Conservation (phyloP, 768 basidiomycete genomes). For the Auricularia sp. region DNA sequence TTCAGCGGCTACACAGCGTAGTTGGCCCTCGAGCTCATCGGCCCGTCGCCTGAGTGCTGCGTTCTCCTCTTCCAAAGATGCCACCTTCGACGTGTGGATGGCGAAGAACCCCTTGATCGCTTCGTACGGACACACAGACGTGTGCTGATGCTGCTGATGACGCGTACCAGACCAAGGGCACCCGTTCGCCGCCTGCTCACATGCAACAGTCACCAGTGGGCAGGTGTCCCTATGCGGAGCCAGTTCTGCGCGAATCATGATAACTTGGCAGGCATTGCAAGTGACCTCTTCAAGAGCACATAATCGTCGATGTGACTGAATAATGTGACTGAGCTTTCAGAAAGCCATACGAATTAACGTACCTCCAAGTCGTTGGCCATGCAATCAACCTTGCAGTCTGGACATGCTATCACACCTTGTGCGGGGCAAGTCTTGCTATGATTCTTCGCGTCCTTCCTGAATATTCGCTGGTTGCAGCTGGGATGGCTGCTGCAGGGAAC, state of each 20-base stretch:
- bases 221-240: slow-evolving; percentile 30
- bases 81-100: slow-evolving; percentile 24
- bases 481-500: slow-evolving; percentile 39
- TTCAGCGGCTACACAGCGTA: slow-evolving; percentile 45
- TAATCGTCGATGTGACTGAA: slow-evolving; percentile 28
- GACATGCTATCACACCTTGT: slow-evolving; percentile 8
- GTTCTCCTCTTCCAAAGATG: slow-evolving; percentile 53
- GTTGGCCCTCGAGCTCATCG: slow-evolving; percentile 44
- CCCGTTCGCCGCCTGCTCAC: slow-evolving; percentile 38
- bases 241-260: slow-evolving; percentile 25
- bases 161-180: slow-evolving; percentile 46
- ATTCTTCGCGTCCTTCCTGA: slow-evolving; percentile 37
- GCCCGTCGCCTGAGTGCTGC: slow-evolving; percentile 47
- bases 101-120: slow-evolving; percentile 50
- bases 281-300: slow-evolving; percentile 27
- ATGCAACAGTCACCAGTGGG: slow-evolving; percentile 27
- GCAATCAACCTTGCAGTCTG: slow-evolving; percentile 7
- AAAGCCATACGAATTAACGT: not conserved
- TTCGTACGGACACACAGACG: slow-evolving; percentile 44
- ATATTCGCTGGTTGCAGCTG: slow-evolving; percentile 33
- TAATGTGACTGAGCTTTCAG: not conserved
- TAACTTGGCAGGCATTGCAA: slow-evolving; percentile 33
- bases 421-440: slow-evolving; percentile 28
- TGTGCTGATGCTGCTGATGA: slow-evolving; percentile 27
- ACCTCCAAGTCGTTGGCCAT: not conserved